phyloP scores from a whole-genome alignment of 441 rosid species.

The Croton laevigatus region DNA sequence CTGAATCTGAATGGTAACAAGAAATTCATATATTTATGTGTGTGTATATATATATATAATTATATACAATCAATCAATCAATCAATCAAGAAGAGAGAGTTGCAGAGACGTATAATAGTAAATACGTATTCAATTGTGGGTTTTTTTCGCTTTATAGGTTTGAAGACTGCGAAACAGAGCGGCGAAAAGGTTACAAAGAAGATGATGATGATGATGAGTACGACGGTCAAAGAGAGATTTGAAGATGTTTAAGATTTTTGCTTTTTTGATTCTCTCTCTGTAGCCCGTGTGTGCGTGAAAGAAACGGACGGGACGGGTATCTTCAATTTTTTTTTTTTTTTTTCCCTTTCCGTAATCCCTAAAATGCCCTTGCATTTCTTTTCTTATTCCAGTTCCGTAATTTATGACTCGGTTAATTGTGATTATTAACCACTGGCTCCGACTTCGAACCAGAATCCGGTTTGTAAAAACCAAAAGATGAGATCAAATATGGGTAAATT shows the following conservation, averaged over 20 bases:
- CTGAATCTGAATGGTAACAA: constrained; percentile 16
- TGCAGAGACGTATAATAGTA: background rate
- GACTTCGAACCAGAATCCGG: no score
- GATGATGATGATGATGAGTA: constrained; percentile 20
- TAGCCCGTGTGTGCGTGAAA: background rate
- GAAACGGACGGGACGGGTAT: background rate
- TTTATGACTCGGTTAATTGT: no score
- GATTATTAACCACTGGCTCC: no score
- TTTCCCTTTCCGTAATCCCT: background rate
- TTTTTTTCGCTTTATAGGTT: background rate
- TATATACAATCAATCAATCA: background rate
- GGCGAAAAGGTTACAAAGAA: background rate
- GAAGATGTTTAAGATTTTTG: constrained; percentile 13
- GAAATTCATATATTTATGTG: background rate
- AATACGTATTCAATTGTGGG: background rate
- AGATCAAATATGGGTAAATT: no score
- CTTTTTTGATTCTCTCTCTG: background rate
- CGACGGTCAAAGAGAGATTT: constrained; percentile 60
- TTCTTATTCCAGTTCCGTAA: background rate
- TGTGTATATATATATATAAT: no score
- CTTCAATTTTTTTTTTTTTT: background rate
- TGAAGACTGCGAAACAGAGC: background rate
- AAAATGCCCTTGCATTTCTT: background rate
- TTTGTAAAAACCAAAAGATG: no score
- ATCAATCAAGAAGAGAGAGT: constrained; percentile 1